Percentiles rank a stretch among this genome's conserved stretches.
Conservation (phyloP, 2,329 filamentous ascomycete species). For the Trichothecium sympodiale region DNA sequence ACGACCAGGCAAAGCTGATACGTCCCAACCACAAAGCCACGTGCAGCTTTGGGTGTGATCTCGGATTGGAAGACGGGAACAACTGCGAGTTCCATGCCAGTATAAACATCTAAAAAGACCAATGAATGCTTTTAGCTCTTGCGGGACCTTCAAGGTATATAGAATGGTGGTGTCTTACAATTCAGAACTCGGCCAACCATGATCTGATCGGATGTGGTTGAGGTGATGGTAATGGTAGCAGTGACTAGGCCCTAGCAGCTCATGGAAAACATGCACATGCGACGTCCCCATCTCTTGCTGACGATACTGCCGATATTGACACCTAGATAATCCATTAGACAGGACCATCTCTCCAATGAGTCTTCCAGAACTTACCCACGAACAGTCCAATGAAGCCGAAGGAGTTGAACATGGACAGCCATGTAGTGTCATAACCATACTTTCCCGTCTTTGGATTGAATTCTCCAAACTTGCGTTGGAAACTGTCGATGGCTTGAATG, state of each 20-base stretch:
- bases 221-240: slow-evolving; percentile 9
- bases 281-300: slow-evolving; percentile 15
- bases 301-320: background rate
- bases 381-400: no score
- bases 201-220: no score
- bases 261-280: slow-evolving; percentile 11
- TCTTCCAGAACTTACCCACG: no score
- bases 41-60: slow-evolving; percentile 12
- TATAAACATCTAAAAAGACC: slow-evolving; percentile 19
- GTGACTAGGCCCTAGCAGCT: no score
- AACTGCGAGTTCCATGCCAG: slow-evolving; percentile 19
- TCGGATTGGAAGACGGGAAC: slow-evolving; percentile 19
- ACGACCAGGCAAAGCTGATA: slow-evolving; percentile 17
- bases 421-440: no score
- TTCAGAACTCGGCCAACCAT: slow-evolving; percentile 5
- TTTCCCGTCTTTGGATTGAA: background rate
- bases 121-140: slow-evolving; percentile 5
- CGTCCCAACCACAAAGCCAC: slow-evolving; percentile 16
- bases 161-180: background rate
- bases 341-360: no score
- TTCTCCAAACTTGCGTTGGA: background rate
- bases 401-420: no score
- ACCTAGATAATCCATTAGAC: no score
- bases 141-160: background rate
- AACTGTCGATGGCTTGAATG: slow-evolving; percentile 3